Evolutionary conservation across 129 eudicot species (phyloP), one percentile per base, ranked within the genome.

Genomic region (Flaveria robusta): DNA sequence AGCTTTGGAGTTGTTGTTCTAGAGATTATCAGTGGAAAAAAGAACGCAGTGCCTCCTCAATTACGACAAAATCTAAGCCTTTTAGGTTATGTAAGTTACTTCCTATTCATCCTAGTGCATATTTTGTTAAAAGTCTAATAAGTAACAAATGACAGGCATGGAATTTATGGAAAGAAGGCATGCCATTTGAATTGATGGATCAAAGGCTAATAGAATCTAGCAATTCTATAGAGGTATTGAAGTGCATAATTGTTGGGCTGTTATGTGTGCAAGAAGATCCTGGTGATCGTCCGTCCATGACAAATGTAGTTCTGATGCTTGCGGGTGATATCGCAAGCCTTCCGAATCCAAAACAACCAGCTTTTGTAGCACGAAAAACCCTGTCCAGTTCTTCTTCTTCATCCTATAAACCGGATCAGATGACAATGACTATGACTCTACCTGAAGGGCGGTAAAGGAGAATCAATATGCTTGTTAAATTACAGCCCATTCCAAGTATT

Each of bases 1-100:
- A 86, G 87, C 75, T 86, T 86, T 56, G 90, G 87, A 49, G 87
- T 86, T 2, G 83, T 86, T 18, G 26, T 83, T 26, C 79, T 83
- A 1, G 90, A 86, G 81, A 86, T 83, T 24, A 65, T 83, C 15
- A 81, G 87, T 45, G 86, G 86, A 11, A 83, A 78, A 75, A 86
- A n/a, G 80, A 86, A 66, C 77, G 78, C 80, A 0, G 80, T 80
- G 9, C 70, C 77, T 13, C 66, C 34, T 60, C 59, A 81, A 31
- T 29, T 74, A 16, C 71, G 56, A 19, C 76, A 70, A 0, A 69
- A 39, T 29, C 1, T 76, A 66, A 86, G 66, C 54, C 87, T 86
- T 63, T 37, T 75, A 50, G 87, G 86, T 15, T 74, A 83, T 83
- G 87, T 83, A 27, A 81, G 90, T 74, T 5, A 16, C 24, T 59